Percentiles rank a stretch among this genome's conserved stretches.
Evolutionary conservation across 2,329 filamentous ascomycete genomes (phyloP).

Genomic region (Scedosporium dehoogii): DNA sequence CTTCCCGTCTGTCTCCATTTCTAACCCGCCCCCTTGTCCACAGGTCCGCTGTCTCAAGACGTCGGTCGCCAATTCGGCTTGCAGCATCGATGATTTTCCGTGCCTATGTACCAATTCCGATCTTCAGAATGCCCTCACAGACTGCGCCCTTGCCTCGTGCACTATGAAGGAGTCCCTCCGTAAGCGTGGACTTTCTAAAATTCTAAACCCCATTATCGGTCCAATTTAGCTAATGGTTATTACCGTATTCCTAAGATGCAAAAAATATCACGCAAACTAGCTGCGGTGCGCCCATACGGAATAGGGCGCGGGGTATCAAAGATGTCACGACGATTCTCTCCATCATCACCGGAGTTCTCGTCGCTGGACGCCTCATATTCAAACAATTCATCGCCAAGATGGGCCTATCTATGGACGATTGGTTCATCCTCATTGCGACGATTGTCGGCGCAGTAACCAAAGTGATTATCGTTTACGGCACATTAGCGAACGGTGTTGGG

Average conservation of each 20-base stretch:
- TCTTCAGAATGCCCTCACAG: background rate
- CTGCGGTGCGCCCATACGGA: slow-evolving; percentile 15
- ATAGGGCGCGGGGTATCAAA: slow-evolving; percentile 22
- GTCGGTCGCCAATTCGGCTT: background rate
- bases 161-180: background rate
- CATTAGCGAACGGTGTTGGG: slow-evolving; percentile 27
- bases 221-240: background rate
- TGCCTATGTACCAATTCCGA: background rate
- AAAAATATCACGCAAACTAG: slow-evolving; percentile 16
- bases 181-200: background rate
- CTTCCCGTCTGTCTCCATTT: background rate
- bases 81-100: background rate
- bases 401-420: slow-evolving; percentile 25
- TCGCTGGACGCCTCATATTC: slow-evolving; percentile 26
- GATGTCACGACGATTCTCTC: slow-evolving; percentile 20
- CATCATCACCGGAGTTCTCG: slow-evolving; percentile 23
- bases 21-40: background rate
- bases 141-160: background rate
- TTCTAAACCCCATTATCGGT: no score
- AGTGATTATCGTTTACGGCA: slow-evolving; percentile 19
- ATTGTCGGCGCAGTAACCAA: slow-evolving; percentile 18
- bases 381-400: slow-evolving; percentile 21
- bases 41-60: background rate
- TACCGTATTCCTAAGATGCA: slow-evolving; percentile 8
- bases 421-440: slow-evolving; percentile 19